Percentiles rank a stretch among this genome's conserved stretches.
Conservation (phyloP, 2,329 filamentous ascomycete genomes). For the Fusarium robinianum region DNA sequence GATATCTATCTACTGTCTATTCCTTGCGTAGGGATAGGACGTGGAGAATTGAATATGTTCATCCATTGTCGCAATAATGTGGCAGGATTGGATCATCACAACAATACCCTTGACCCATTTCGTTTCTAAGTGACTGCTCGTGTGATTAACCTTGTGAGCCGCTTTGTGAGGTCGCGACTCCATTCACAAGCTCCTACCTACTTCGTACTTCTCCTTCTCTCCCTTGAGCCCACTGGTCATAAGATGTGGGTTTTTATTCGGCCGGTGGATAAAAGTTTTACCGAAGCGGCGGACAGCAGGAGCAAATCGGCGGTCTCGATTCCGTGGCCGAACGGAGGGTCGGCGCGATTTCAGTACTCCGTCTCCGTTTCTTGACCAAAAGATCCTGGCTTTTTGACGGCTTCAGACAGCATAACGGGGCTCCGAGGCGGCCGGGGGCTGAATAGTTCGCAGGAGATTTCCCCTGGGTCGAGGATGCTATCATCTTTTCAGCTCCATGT, state of each 20-base stretch:
- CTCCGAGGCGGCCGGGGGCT: constrained; percentile 21
- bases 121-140: neutral
- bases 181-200: too few species aligned
- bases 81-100: constrained; percentile 8
- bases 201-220: too few species aligned
- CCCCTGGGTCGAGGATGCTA: constrained; percentile 21
- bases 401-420: constrained; percentile 25
- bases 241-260: neutral
- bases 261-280: neutral
- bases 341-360: constrained; percentile 37
- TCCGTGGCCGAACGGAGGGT: constrained; percentile 32
- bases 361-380: constrained; percentile 30
- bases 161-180: too few species aligned
- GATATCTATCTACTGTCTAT: constrained; percentile 25
- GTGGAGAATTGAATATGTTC: constrained; percentile 29
- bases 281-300: neutral
- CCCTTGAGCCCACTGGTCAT: too few species aligned
- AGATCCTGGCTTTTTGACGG: constrained; percentile 20
- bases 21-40: constrained; percentile 12
- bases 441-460: constrained; percentile 5
- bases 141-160: too few species aligned
- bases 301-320: neutral
- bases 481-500: constrained; percentile 26
- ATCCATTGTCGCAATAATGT: constrained; percentile 12
- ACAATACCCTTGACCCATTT: constrained; percentile 9